Percentiles rank a stretch among this genome's conserved stretches.
These are phyloP conservation scores for Chenopodium formosanum DNA, from an alignment of 148 eudicot genomes.

Conservation along the genomic window DNA sequence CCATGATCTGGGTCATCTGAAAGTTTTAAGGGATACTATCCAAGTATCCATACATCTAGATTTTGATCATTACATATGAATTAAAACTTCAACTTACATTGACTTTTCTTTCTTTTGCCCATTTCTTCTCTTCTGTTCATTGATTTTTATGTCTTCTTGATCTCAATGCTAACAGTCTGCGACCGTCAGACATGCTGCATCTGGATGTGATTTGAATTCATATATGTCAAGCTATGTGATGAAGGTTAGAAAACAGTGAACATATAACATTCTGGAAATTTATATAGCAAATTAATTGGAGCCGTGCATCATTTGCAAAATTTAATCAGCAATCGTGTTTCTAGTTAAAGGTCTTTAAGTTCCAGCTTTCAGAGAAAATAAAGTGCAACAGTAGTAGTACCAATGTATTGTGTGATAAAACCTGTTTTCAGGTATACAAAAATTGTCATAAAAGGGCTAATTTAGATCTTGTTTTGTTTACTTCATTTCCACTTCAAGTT, in stretches of 20 bases:
- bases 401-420: neutral
- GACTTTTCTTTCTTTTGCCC: neutral
- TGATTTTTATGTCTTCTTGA: neutral
- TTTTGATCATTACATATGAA: neutral
- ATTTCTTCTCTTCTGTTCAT: neutral
- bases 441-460: too few species aligned
- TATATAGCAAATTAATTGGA: neutral
- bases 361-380: too few species aligned
- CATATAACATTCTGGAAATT: neutral
- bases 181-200: neutral
- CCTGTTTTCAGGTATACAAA: too few species aligned
- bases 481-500: too few species aligned
- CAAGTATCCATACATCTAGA: conserved; percentile 4
- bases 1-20: neutral
- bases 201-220: neutral
- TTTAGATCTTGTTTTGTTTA: too few species aligned
- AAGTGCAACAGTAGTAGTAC: too few species aligned
- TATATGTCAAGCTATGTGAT: neutral
- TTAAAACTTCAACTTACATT: neutral
- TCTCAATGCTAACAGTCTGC: neutral
- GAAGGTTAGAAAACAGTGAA: neutral
- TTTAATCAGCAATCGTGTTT: too few species aligned
- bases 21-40: neutral
- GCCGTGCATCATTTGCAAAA: too few species aligned
- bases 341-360: too few species aligned